phyloP scores from a whole-genome alignment of 768 basidiomycete species.

The Megacollybia marginata region DNA sequence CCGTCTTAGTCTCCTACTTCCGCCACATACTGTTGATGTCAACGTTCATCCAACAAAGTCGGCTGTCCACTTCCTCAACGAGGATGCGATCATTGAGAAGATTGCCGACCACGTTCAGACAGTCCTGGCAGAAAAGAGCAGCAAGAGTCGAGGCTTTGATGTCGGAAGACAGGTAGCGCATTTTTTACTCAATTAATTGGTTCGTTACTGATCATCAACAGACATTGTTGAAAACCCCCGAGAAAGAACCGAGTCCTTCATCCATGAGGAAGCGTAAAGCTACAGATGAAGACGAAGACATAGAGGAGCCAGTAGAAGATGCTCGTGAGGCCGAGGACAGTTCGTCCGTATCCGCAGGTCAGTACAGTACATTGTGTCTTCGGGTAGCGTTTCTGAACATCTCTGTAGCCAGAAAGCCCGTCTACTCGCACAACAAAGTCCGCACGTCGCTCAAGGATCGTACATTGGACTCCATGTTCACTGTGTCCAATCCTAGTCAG shows the following conservation, averaged over 20 bases:
- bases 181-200: slow-evolving; percentile 14
- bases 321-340: neutral
- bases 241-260: slow-evolving; percentile 23
- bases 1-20: slow-evolving; percentile 60
- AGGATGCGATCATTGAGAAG: slow-evolving; percentile 7
- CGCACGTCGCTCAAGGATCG: slow-evolving; percentile 82
- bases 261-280: slow-evolving; percentile 27
- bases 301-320: slow-evolving; percentile 17
- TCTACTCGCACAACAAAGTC: slow-evolving; percentile 82
- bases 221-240: slow-evolving; percentile 53
- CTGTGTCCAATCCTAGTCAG: slow-evolving; percentile 49
- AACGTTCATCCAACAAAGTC: slow-evolving; percentile 86
- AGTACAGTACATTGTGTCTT: neutral
- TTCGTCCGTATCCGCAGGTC: neutral
- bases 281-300: slow-evolving; percentile 22
- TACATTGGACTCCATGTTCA: slow-evolving; percentile 94
- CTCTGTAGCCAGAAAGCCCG: neutral
- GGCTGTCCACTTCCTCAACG: neutral
- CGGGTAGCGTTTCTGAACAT: neutral
- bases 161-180: slow-evolving; percentile 38
- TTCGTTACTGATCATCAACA: slow-evolving; percentile 14
- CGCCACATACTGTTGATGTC: slow-evolving; percentile 86
- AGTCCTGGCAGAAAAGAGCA: slow-evolving; percentile 51
- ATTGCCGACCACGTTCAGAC: slow-evolving; percentile 70
- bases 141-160: slow-evolving; percentile 29